Evolutionary conservation across 371 early-diverging fungal species (phyloP), one percentile per base, ranked within the genome.

Genomic region (Edhazardia aedis): DNA sequence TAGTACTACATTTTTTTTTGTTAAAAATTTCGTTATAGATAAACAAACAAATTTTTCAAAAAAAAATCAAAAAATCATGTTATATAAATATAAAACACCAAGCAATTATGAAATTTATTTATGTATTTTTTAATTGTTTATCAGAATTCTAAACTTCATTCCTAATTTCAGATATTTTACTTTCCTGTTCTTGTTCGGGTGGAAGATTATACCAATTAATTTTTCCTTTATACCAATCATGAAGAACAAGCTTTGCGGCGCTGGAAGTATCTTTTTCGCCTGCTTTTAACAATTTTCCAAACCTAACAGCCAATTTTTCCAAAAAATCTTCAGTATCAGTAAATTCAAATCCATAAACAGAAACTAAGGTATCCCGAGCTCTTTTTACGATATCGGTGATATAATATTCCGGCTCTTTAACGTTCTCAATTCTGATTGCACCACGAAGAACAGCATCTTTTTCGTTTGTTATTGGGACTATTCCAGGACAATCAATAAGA

Each of bases 401-500:
- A 59, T 87, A 82, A 61, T 88, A 82, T 63, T 94, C 95, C 23
- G 96, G 90, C 28, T 76, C 76, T 52, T 77, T 75, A 53, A 95
- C 71, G 64, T 88, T 92, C 69, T 94, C 92, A 6, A 91, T 79
- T 62, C 96, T 83, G 9, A 93, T 85, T 1, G 89, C 91, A 30
- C 96, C 96, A 76, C 83, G 88, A 53, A 98, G 78, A 27, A 95
- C 85, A 69, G 93, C 86, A 59, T 91, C 89, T 2, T 83, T 80
- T 62, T 88, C 88, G 67, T 87, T 88, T 11, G 80, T 79, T 9
- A 80, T 62, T 49, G 85, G 86, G 26, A 94, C 93, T 39, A 96
- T 82, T 62, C 98, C 98, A 14, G 98, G 98, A 68, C 91, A 96
- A 72, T 96, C 98, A 63, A 96, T 92, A 27, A 96, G 76, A 65